Base-by-base conservation (phyloP, 1,284 basidiomycete genomes). In the Pseudozyma thailandica region DNA sequence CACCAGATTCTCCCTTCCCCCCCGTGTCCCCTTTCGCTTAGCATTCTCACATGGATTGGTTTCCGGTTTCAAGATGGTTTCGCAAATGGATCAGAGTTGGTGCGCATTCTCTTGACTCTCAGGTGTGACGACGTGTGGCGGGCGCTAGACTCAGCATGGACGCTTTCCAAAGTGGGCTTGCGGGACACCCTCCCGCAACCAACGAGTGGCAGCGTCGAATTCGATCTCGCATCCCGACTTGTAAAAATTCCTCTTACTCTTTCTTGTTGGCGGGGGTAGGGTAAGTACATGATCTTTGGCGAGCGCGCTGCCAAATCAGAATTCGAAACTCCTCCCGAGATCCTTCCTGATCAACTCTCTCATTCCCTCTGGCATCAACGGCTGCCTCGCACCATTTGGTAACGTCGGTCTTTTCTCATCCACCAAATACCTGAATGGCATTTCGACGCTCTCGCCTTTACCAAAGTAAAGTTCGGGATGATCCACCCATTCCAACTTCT, bases 391-490 rank as follows among this genome's bases (percentile, higher is more conserved):
- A 1, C 53, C 66, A 7, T 21, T n/a, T 6, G 20, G 9, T 4
- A 18, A 4, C 5, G n/a, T 37, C 0, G 45, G n/a, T 3, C 47
- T 30, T 2, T 1, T 0, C 13, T 50, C 46, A 27, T 78, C 76
- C 1, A 63, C 59, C 74, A 79, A 66, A 54, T 79, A 79, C 7
- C 78, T 33, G 56, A 79, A 79, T 8, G 78, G 78, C 78, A 79
- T 79, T 25, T 71, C 49, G 18, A 79, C 76, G 27, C 78, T 76
- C 48, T 81, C 81, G n/a, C 80, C 74, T 4, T 39, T 42, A 1
- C 77, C 77, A 57, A 81, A 82, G 18, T 69, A 42, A 15, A 82
- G 49, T 41, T 81, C 77, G 7, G 81, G 81, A 31, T 75, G 41
- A n/a, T 79, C 47, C 44, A 82, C 59, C 63, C 74, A 82, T n/a